Evolutionary conservation across 192 early-diverging fungal species (phyloP).

Genomic region (Mortierella alpina): DNA sequence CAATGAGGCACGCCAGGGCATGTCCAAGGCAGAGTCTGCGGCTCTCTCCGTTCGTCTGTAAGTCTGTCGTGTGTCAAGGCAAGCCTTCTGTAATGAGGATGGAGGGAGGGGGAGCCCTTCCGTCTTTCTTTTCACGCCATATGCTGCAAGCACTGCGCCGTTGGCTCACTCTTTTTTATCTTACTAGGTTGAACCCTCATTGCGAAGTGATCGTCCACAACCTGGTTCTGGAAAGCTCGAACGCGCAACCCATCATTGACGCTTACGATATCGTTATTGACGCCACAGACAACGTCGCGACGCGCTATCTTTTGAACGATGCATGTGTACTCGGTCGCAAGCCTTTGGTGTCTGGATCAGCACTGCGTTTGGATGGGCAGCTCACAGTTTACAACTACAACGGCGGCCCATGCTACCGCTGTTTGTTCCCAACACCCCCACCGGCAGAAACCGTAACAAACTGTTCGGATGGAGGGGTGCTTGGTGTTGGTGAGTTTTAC

Average conservation of each 20-base stretch:
- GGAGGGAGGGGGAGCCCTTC: neutral
- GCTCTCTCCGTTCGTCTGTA: constrained; percentile 64
- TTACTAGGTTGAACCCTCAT: constrained; percentile 71
- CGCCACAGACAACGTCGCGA: constrained; percentile 94
- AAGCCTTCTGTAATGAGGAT: neutral
- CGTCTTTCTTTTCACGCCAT: neutral
- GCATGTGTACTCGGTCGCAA: constrained; percentile 86
- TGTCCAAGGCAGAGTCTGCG: constrained; percentile 86
- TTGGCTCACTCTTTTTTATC: neutral
- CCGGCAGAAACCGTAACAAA: constrained; percentile 88
- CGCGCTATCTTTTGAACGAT: constrained; percentile 95
- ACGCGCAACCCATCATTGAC: constrained; percentile 79
- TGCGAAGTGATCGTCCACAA: constrained; percentile 75
- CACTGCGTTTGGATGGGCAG: constrained; percentile 93
- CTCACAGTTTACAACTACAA: constrained; percentile 94
- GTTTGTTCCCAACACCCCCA: constrained; percentile 93
- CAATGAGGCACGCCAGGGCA: constrained; percentile 72
- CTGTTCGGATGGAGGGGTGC: constrained; percentile 92
- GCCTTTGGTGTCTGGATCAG: constrained; percentile 90
- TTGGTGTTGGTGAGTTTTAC: constrained; percentile 78
- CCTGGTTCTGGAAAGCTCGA: constrained; percentile 81
- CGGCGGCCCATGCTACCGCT: constrained; percentile 95
- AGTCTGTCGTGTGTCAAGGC: neutral
- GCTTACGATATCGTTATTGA: constrained; percentile 91
- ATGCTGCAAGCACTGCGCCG: neutral